Percentiles rank a stretch among this genome's conserved stretches.
Evolutionary conservation across 352 stramenopile species (phyloP).

Genomic region (Saprolegnia parasitica): DNA sequence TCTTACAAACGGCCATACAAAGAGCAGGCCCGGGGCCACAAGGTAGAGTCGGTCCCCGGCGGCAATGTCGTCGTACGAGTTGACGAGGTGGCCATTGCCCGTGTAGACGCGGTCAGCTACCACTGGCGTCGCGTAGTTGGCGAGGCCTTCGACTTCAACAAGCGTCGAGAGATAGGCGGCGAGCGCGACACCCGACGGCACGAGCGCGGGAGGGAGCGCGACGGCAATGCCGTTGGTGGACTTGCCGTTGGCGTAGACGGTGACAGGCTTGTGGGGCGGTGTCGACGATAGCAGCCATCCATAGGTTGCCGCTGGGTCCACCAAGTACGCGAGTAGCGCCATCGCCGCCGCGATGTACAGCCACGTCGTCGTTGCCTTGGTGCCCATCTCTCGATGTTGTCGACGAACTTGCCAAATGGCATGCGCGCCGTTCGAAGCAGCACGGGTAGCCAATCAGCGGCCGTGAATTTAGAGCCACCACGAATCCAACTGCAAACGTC

Average conservation of each 20-base stretch:
- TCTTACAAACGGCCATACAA: conserved; percentile 29
- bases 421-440: too few relatives aligned
- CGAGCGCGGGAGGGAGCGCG: conserved; percentile 43
- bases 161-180: conserved; percentile 78
- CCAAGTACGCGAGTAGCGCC: background rate
- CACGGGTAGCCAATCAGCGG: too few relatives aligned
- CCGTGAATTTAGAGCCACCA: too few relatives aligned
- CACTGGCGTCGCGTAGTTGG: conserved; percentile 30
- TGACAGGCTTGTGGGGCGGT: conserved; percentile 48
- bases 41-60: conserved; percentile 22
- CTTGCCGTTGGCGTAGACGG: conserved; percentile 71
- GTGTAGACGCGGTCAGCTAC: conserved; percentile 25
- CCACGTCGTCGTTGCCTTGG: too few relatives aligned
- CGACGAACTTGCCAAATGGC: too few relatives aligned
- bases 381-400: too few relatives aligned
- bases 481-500: too few relatives aligned
- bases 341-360: background rate
- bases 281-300: background rate
- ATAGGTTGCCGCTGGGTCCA: background rate
- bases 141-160: conserved; percentile 53
- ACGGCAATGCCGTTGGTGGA: conserved; percentile 69
- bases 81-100: conserved; percentile 4
- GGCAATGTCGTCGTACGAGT: conserved; percentile 20
- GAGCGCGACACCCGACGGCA: conserved; percentile 46
- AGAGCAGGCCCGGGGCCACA: conserved; percentile 11